phyloP scores from a whole-genome alignment of 2,329 filamentous ascomycete genomes.

The Exophiala phaeomuriformis region DNA sequence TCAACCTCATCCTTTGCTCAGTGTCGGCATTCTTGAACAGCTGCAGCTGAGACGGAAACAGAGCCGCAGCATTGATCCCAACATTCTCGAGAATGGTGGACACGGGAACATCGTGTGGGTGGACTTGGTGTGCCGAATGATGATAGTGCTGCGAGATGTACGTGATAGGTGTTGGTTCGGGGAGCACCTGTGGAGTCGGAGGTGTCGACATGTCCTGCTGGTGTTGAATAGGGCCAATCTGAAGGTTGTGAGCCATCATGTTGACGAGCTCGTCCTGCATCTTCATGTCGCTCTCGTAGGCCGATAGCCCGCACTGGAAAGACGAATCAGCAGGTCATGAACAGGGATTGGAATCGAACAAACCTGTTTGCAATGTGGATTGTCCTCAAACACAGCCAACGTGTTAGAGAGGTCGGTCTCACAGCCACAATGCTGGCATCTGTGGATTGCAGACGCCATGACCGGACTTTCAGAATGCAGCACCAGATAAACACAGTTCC shows the following conservation, averaged over 20 bases:
- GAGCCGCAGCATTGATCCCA: conserved; percentile 60
- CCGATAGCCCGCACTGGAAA: conserved; percentile 38
- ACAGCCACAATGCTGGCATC: conserved; percentile 36
- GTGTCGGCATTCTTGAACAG: conserved; percentile 70
- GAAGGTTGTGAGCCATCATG: conserved; percentile 71
- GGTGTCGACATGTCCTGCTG: conserved; percentile 31
- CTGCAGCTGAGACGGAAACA: conserved; percentile 67
- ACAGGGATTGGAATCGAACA: conserved; percentile 21
- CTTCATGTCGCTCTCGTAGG: conserved; percentile 47
- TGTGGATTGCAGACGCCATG: conserved; percentile 37
- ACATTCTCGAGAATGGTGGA: conserved; percentile 42
- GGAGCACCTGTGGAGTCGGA: conserved; percentile 27
- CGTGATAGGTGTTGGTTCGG: conserved; percentile 46
- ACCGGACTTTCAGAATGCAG: conserved; percentile 11
- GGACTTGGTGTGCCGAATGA: conserved; percentile 62
- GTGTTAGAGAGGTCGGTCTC: conserved; percentile 33
- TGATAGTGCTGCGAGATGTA: conserved; percentile 82
- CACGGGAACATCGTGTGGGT: conserved; percentile 45
- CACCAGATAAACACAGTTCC: conserved; percentile 18
- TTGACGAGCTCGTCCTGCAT: conserved; percentile 74
- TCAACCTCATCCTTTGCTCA: conserved; percentile 63
- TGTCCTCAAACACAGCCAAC: conserved; percentile 34
- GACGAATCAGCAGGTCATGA: conserved; percentile 24
- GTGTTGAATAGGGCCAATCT: conserved; percentile 42
- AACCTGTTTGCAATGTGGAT: conserved; percentile 39